Conservation (phyloP, 2,329 filamentous ascomycete genomes). For the Colletotrichum aenigma region DNA sequence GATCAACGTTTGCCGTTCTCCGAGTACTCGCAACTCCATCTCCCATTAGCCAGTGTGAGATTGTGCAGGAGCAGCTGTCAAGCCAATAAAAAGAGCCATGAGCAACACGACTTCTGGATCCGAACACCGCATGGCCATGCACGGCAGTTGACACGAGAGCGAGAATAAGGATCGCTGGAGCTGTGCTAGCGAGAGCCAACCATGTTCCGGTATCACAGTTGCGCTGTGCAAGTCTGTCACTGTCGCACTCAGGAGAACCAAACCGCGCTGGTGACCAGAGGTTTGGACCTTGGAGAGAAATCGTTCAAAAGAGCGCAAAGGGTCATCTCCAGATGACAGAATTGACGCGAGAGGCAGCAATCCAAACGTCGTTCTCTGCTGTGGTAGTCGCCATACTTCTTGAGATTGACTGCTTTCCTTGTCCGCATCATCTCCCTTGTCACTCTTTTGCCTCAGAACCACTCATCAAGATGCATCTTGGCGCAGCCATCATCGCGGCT, state of each 20-base stretch:
- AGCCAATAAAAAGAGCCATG: background rate
- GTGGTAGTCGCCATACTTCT: background rate
- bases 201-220: background rate
- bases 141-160: background rate
- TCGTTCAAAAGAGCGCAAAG: background rate
- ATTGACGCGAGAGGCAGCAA: background rate
- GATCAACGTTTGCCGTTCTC: background rate
- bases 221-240: background rate
- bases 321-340: background rate
- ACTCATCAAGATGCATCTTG: slow-evolving; percentile 3
- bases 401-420: background rate
- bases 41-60: background rate
- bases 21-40: background rate
- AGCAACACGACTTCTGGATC: background rate
- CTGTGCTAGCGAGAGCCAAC: background rate
- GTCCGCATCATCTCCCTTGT: background rate
- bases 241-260: background rate
- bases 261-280: background rate
- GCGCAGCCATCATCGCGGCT: background rate
- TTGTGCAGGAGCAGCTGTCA: background rate
- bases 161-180: background rate
- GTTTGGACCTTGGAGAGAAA: background rate
- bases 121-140: background rate
- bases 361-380: background rate
- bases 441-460: background rate